phyloP scores from a whole-genome alignment of 192 early-diverging fungal species.

The Coemansia sp. region DNA sequence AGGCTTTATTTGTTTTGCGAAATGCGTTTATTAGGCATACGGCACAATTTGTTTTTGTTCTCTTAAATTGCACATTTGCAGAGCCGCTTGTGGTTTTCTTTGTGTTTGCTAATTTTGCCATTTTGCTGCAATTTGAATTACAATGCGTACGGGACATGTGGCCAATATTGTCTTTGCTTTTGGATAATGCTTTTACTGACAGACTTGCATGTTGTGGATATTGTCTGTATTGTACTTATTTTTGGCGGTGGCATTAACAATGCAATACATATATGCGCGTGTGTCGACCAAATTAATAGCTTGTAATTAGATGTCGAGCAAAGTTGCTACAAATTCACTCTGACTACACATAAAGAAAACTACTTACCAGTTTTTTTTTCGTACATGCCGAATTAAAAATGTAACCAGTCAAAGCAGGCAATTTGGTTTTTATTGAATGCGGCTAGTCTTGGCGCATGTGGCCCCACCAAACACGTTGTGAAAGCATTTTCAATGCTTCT shows the following conservation, averaged over 20 bases:
- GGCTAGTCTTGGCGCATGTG: too few relatives aligned
- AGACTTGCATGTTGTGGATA: neutral
- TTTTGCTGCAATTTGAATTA: neutral
- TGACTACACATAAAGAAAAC: neutral
- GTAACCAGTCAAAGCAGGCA: neutral
- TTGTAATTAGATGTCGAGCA: neutral
- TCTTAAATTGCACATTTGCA: neutral
- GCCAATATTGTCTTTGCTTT: neutral
- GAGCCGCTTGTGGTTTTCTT: neutral
- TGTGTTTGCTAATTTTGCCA: neutral
- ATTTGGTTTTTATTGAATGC: neutral
- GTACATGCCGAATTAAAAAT: neutral
- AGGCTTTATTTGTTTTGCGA: neutral
- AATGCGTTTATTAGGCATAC: neutral
- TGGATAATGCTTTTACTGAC: neutral
- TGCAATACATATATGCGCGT: neutral
- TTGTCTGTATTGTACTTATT: neutral
- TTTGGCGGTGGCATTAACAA: neutral
- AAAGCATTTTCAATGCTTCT: too few relatives aligned
- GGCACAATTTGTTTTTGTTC: neutral
- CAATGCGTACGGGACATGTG: neutral
- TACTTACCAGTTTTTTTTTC: neutral
- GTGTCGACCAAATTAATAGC: slow-evolving; percentile 1
- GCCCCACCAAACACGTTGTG: too few relatives aligned
- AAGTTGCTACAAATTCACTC: neutral